These are phyloP conservation scores for Megacollybia marginata DNA, from an alignment of 768 basidiomycete species.

Conservation along the genomic window DNA sequence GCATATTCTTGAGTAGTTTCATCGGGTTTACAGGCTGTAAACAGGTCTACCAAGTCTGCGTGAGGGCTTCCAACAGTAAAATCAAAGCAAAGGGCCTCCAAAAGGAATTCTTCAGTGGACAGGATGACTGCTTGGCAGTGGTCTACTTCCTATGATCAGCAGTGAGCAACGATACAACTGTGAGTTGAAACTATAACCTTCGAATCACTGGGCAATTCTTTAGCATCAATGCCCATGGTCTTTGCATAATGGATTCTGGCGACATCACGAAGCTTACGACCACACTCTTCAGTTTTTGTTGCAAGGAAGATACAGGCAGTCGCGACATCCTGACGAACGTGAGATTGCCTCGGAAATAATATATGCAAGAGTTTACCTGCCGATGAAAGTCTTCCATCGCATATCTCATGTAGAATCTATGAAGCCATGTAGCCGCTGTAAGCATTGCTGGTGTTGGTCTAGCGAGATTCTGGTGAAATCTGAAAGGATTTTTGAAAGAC, in stretches of 20 bases:
- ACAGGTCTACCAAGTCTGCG: slow-evolving; percentile 65
- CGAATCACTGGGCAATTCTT: slow-evolving; percentile 53
- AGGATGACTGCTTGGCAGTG: slow-evolving; percentile 63
- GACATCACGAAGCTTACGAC: slow-evolving; percentile 80
- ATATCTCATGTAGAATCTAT: slow-evolving; percentile 85
- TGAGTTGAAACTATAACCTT: slow-evolving; percentile 36
- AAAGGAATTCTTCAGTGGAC: slow-evolving; percentile 66
- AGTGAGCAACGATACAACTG: neutral
- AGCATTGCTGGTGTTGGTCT: slow-evolving; percentile 80
- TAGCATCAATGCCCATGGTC: slow-evolving; percentile 45
- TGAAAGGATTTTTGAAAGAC: slow-evolving; percentile 22
- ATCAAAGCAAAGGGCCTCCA: slow-evolving; percentile 84
- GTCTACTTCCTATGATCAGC: slow-evolving; percentile 57
- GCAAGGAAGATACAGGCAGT: slow-evolving; percentile 83
- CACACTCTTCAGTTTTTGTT: slow-evolving; percentile 89
- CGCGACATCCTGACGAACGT: slow-evolving; percentile 60
- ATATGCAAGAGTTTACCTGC: slow-evolving; percentile 43
- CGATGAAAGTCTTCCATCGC: slow-evolving; percentile 77
- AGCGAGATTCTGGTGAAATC: slow-evolving; percentile 7
- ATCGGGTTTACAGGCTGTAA: slow-evolving; percentile 46
- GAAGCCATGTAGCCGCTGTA: slow-evolving; percentile 87
- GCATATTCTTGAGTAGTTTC: slow-evolving; percentile 59
- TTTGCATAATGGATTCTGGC: slow-evolving; percentile 71
- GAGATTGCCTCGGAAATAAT: neutral
- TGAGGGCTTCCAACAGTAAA: slow-evolving; percentile 76